phyloP scores from a whole-genome alignment of 2,329 filamentous ascomycete species.

The Clonostachys rosea region DNA sequence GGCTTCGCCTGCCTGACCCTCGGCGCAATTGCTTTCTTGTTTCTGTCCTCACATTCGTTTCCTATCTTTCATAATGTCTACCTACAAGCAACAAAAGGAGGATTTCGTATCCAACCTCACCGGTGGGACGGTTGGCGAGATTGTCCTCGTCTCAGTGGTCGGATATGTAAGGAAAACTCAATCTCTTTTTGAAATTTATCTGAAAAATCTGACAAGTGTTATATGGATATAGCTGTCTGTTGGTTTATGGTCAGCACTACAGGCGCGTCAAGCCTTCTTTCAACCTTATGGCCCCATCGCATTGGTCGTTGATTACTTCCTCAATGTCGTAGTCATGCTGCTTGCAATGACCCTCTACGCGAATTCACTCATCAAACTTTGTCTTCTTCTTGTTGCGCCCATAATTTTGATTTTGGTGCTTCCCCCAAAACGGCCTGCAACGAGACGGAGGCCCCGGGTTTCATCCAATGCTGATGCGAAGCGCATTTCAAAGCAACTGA shows the following conservation, averaged over 20 bases:
- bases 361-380: slow-evolving; percentile 67
- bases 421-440: slow-evolving; percentile 40
- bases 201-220: neutral
- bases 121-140: slow-evolving; percentile 77
- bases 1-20: no score
- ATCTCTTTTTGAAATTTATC: slow-evolving; percentile 8
- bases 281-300: slow-evolving; percentile 64
- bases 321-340: slow-evolving; percentile 79
- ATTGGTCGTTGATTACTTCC: slow-evolving; percentile 75
- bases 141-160: slow-evolving; percentile 84
- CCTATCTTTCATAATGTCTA: no score
- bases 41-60: no score
- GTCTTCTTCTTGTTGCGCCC: slow-evolving; percentile 68
- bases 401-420: slow-evolving; percentile 57
- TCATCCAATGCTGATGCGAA: slow-evolving; percentile 19
- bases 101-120: slow-evolving; percentile 90
- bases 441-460: slow-evolving; percentile 19
- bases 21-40: no score
- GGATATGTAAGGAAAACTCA: slow-evolving; percentile 9
- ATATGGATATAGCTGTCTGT: slow-evolving; percentile 61
- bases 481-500: slow-evolving; percentile 17
- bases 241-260: slow-evolving; percentile 83
- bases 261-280: slow-evolving; percentile 82
- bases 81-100: slow-evolving; percentile 78
- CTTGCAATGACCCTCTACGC: slow-evolving; percentile 86